Evolutionary conservation across 805 yeast species (phyloP), one percentile per base, ranked within the genome.

Genomic region (Candida nemodendra): DNA sequence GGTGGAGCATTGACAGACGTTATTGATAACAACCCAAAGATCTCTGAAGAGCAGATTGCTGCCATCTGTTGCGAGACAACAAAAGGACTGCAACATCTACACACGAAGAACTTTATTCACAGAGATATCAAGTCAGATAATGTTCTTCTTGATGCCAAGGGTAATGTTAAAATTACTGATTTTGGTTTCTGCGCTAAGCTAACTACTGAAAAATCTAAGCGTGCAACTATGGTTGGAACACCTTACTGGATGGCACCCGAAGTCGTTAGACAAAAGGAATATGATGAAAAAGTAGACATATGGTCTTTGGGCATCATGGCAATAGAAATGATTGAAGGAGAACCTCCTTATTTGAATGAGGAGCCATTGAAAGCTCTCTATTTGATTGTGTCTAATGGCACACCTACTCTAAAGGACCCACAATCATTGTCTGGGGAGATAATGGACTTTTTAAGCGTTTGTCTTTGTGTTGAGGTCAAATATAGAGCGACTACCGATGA

Each of bases 161-260:
- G 96, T 9, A 80, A 84, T 39, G 95, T 93, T 38, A 95, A 93
- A 64, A 79, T 93, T 40, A 95, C 99, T 1, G 99, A 93, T 68
- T 93, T 93, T 62, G 91, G 74, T 0, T 93, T 91, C 68, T 93
- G 99, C 66, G 99, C 99, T 0, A 95, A 90, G 62, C 73, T 85
- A 44, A 85, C 84, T 25, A 95, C 84, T 48, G 75, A 77, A 38
- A 84, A 85, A 48, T 69, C 84, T 38, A 90, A 91, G 62, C 79
- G 99, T 60, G 89, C 96, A 3, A 93, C 99, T 4, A 88, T 93
- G 95, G 99, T 93, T 13, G 99, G 99, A 12, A 93, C 99, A 0
- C 99, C 99, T 11, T 93, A 93, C 61, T 93, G 99, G 99, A 93
- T 93, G 99, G 99, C 99, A 0, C 99, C 99, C 1, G 99, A 93